Base-by-base conservation (phyloP, 2,329 filamentous ascomycete species). In the Mariannaea elegans region DNA sequence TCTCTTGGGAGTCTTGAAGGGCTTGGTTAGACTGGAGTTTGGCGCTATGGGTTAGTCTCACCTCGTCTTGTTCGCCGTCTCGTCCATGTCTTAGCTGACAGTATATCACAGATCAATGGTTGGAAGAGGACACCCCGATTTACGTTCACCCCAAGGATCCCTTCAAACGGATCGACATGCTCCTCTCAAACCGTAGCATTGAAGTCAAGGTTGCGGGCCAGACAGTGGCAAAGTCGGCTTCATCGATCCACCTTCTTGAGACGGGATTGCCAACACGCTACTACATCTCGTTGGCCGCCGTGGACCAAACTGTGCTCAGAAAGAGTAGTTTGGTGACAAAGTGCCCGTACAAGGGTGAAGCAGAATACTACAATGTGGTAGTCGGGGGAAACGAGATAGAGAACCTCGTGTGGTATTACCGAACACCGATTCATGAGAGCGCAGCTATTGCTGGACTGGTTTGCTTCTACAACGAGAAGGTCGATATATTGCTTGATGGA, bases 401-500 rank as follows among this genome's bases (percentile, higher is more conserved):
- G 62, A 82, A 90, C 66, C 53, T 87, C 3, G 79, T 88, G 1
- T 91, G 88, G 88, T 89, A 83, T 58, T 91, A 90, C 56, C 75
- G 76, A 14, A 78, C 80, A 10, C 86, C 88, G 3, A 85, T 82
- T 0, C 66, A 77, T 0, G 88, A 90, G 73, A 84, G 83, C 55
- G 81, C 79, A 2, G 74, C 72, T 2, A 77, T 90, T 59, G 82
- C 82, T 1, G 86, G 87, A 2, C 70, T 80, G 45, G 45, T 88
- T 51, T 90, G 87, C 67, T 90, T 90, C 60, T 90, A 90, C 63
- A 89, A 90, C 62, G 88, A 90, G 71, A 87, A 87, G 73, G 85
- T 90, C 2, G 85, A 89, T 60, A 80, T 90, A n/a, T 76, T 79
- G 56, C 64, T 89, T 6, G 84, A 87, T 61, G 87, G 87, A 1